These are phyloP conservation scores for Punica granatum DNA, from an alignment of 345 rosid genomes.

Conservation along the genomic window DNA sequence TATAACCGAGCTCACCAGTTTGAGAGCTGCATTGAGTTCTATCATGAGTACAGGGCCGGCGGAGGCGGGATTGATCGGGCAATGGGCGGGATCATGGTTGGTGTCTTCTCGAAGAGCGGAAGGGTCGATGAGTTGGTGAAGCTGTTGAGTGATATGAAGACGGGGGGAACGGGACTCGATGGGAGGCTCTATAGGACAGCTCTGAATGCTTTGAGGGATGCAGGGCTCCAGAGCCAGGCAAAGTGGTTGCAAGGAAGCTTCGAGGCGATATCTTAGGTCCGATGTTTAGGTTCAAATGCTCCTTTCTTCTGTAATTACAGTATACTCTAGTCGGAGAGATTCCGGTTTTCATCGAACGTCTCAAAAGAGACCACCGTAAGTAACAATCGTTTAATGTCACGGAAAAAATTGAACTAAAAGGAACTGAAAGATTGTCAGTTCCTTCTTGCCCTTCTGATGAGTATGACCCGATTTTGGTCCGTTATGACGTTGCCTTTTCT, in stretches of 20 bases:
- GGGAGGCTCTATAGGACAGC: conserved; percentile 59
- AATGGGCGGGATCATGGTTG: conserved; percentile 80
- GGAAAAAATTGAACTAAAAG: background rate
- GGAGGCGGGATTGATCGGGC: conserved; percentile 58
- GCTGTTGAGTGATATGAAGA: conserved; percentile 62
- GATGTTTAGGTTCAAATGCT: background rate
- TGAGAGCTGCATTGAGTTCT: conserved; percentile 47
- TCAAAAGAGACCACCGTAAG: background rate
- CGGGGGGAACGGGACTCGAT: conserved; percentile 51
- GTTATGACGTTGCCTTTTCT: too few species aligned
- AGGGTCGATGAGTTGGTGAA: conserved; percentile 57
- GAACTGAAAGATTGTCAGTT: background rate
- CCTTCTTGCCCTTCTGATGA: too few species aligned
- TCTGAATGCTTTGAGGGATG: conserved; percentile 66
- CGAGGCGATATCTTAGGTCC: conserved; percentile 10
- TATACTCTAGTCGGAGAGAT: background rate
- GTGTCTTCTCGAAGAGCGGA: conserved; percentile 69
- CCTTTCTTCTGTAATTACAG: background rate
- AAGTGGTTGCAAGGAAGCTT: conserved; percentile 63
- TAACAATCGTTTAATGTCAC: background rate
- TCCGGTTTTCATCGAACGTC: background rate
- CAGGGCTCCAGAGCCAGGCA: conserved; percentile 53
- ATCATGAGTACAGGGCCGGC: conserved; percentile 46
- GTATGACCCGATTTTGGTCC: too few species aligned
- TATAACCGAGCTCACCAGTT: conserved; percentile 57